Evolutionary conservation across 805 yeast species (phyloP), one percentile per base, ranked within the genome.

Genomic region (Priceomyces carsonii): DNA sequence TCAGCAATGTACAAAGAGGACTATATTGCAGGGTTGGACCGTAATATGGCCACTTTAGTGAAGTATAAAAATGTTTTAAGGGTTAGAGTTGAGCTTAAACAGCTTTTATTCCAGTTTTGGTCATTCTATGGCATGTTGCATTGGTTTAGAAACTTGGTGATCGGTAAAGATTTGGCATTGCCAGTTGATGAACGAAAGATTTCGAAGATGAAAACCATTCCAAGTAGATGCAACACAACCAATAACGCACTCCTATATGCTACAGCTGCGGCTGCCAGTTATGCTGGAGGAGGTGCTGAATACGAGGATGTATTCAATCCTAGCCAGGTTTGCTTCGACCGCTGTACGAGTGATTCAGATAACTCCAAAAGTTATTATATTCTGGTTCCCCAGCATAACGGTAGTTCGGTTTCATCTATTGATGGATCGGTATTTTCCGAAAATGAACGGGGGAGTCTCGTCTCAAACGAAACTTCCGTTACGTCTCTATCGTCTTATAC

Each of bases 81-180:
- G 23, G 45, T 62, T 6, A 51, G 74, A 26, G 40, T 65, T n/a
- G 74, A 68, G 46, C 51, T 56, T 39, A 51, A 55, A 29, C 74
- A 68, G 42, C 23, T 64, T 13, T 50, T 65, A 14, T 47, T 68
- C 3, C 71, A 66, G 34, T 61, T 61, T 32, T 68, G 73, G 73
- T 63, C 71, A 14, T 66, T 66, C 43, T 48, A 55, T 36, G 63
- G 59, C 2, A 52, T 66, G 63, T 45, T 59, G 10, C 56, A 61
- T 29, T 68, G 74, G 74, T 59, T 39, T 44, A 50, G 70, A 23
- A 50, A 50, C 29, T 48, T 68, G 26, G 38, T 36, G 13, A 58
- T 57, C 15, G 73, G 69, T 8, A 52, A 53, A 15, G 71, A 66
- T 39, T 54, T 68, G 34, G 51, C 61, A 31, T 24, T 33, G 14